Evolutionary conservation across 768 basidiomycete genomes (phyloP).

Genomic region (Fibroporia radiculosa): DNA sequence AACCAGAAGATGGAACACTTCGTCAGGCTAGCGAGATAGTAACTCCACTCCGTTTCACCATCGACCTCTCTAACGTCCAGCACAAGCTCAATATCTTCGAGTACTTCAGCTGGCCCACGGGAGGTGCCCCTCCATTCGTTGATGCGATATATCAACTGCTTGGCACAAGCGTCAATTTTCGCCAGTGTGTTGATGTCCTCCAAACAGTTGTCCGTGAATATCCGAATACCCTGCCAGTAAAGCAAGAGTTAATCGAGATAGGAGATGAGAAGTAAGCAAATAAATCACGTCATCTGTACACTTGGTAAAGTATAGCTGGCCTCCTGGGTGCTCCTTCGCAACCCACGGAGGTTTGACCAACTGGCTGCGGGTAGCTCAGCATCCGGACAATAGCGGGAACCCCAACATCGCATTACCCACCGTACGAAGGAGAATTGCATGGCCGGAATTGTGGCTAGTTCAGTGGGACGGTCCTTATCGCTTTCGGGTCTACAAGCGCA

Average conservation of each 20-base stretch:
- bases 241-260: no score
- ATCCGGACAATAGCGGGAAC: not conserved
- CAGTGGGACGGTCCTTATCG: no score
- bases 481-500: no score
- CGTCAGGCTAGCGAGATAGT: conserved; percentile 8
- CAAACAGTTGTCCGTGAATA: no score
- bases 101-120: not conserved
- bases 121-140: not conserved
- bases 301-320: not conserved
- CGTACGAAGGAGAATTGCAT: not conserved
- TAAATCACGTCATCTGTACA: not conserved
- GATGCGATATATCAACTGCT: not conserved
- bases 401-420: not conserved
- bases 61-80: not conserved
- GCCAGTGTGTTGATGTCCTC: not conserved
- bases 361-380: not conserved
- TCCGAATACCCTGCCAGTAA: no score
- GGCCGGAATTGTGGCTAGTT: not conserved
- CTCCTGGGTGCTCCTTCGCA: conserved; percentile 1
- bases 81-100: not conserved
- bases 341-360: not conserved
- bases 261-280: no score
- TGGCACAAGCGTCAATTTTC: not conserved
- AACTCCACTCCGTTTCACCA: not conserved
- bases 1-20: conserved; percentile 10